Conservation (phyloP, 2,329 filamentous ascomycete genomes). For the Polychaeton citri region DNA sequence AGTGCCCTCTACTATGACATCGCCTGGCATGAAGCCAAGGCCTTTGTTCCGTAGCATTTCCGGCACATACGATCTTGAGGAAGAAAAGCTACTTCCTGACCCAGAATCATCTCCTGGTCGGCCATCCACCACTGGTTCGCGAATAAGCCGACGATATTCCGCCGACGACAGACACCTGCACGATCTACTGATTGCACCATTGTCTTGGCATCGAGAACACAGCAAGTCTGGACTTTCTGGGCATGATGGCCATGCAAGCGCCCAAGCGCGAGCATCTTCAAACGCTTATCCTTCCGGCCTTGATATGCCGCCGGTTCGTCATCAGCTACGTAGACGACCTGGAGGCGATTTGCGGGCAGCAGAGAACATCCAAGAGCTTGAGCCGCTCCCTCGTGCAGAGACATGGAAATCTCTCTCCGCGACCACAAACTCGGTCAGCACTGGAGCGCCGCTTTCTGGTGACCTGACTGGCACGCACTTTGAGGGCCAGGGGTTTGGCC, state of each 20-base stretch:
- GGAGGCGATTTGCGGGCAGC: conserved; percentile 35
- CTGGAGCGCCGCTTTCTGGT: conserved; percentile 4
- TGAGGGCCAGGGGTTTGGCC: background rate
- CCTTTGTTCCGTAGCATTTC: conserved; percentile 11
- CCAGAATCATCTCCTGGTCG: background rate
- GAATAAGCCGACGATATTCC: background rate
- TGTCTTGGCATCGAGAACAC: conserved; percentile 8
- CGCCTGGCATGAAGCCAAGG: conserved; percentile 10
- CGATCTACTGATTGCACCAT: conserved; percentile 11
- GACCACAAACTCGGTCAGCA: conserved; percentile 5
- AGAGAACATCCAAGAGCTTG: conserved; percentile 33
- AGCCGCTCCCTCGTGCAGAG: conserved; percentile 25
- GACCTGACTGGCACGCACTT: conserved; percentile 1
- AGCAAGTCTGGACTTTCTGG: conserved; percentile 2
- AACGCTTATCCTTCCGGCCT: conserved; percentile 26
- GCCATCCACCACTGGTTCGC: background rate
- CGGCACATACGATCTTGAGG: conserved; percentile 3
- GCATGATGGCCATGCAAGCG: background rate
- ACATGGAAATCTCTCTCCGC: conserved; percentile 25
- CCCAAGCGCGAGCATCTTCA: conserved; percentile 22
- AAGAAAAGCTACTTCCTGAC: background rate
- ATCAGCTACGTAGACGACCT: conserved; percentile 32
- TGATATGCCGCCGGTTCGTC: conserved; percentile 18
- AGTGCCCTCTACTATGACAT: background rate
- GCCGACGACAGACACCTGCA: conserved; percentile 8